These are phyloP conservation scores for Cystobasidiaceae sp. DNA, from an alignment of 1,284 basidiomycete genomes.

Conservation along the genomic window DNA sequence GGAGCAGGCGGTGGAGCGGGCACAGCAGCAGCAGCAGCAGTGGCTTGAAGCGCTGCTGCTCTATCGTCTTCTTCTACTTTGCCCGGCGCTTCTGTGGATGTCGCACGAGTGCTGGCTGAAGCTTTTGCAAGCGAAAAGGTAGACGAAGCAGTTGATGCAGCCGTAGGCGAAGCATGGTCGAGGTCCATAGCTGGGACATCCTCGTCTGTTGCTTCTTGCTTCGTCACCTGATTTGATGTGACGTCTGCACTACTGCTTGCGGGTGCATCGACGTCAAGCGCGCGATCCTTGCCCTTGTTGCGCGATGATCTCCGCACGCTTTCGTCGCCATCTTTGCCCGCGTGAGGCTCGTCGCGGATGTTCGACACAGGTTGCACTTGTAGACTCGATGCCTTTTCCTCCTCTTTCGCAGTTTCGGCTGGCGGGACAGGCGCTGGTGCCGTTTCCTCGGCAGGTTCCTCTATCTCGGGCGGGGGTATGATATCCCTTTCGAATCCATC, in stretches of 20 bases:
- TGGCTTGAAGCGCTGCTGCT: neutral
- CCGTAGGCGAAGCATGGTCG: neutral
- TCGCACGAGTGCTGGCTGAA: neutral
- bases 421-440: conserved; percentile 25
- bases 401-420: conserved; percentile 60
- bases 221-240: neutral
- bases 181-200: neutral
- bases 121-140: neutral
- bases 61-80: neutral
- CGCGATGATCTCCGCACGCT: no score
- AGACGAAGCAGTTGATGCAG: neutral
- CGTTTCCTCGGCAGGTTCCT: conserved; percentile 11
- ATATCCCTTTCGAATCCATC: conserved; percentile 27
- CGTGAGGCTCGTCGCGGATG: neutral
- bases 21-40: neutral
- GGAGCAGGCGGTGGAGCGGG: neutral
- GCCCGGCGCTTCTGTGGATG: neutral
- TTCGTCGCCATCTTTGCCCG: neutral
- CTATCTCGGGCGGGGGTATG: conserved; percentile 23
- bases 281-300: neutral
- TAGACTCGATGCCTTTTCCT: conserved; percentile 44
- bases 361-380: neutral
- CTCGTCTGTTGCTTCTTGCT: neutral
- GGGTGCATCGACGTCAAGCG: neutral
- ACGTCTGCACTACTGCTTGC: no score